phyloP scores from a whole-genome alignment of 139 green algal genomes.

The Tetradesmus lagerheimii region DNA sequence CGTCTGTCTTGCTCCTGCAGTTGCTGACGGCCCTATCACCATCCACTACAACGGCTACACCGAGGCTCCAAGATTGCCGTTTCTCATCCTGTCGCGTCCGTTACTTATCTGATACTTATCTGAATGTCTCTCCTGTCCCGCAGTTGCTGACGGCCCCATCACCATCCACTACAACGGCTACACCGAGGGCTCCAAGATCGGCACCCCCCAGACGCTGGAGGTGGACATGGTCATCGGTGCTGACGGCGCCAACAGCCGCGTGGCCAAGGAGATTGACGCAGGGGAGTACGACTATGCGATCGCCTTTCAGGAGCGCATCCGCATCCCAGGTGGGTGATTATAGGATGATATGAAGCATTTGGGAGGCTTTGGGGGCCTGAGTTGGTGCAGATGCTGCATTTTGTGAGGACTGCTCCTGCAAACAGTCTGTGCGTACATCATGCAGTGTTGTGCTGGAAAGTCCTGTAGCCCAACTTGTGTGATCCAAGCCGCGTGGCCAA shows the following conservation, averaged over 20 bases:
- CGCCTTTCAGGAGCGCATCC: slow-evolving; percentile 98
- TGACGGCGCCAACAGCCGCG: slow-evolving; percentile 97
- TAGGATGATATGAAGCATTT: no score
- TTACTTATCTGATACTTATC: no score
- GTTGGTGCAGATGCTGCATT: no score
- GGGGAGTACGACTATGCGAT: slow-evolving; percentile 99
- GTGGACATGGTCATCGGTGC: slow-evolving; percentile 98
- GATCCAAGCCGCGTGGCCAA: slow-evolving; percentile 95
- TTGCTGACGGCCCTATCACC: slow-evolving; percentile 85
- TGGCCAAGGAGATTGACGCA: slow-evolving; percentile 98
- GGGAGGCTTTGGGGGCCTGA: no score
- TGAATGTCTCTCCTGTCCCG: background rate
- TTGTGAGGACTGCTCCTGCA: no score
- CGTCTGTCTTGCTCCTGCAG: background rate
- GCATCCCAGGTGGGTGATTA: slow-evolving; percentile 71
- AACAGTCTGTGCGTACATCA: no score
- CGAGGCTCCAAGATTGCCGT: slow-evolving; percentile 88
- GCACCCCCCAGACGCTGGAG: slow-evolving; percentile 85
- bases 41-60: slow-evolving; percentile 96
- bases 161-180: slow-evolving; percentile 97
- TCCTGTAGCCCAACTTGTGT: no score
- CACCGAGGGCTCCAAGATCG: slow-evolving; percentile 87
- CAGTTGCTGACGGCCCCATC: slow-evolving; percentile 81
- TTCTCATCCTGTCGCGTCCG: no score
- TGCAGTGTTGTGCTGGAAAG: no score